Base-by-base conservation (phyloP, 164 flowering plant species). In the Nelumbo lutea region DNA sequence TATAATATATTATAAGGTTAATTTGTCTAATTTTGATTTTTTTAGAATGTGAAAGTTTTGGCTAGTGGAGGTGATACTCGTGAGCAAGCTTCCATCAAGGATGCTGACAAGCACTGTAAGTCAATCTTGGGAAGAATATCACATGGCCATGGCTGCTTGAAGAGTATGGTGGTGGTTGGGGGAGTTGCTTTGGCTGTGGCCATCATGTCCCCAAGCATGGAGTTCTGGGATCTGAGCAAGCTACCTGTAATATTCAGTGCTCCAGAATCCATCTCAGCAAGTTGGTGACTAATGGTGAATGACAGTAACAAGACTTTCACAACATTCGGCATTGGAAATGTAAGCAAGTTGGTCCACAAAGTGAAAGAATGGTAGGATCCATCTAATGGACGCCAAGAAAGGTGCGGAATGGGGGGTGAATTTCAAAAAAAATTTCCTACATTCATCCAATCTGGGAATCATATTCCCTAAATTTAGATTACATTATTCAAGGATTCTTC, bases 31-130 rank as follows among this genome's bases (percentile, higher is more conserved):
- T 59, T 9, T 60, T 68, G 50, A 46, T 46, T 46, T 15, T 66
- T 56, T 11, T 76, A 93, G 98, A 93, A 89, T 72, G 93, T 85
- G 74, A 77, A 81, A 67, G 91, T 80, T 5, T 68, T 87, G 81
- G 70, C 68, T 6, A 68, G 74, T 44, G 85, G 70, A 63, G 82
- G 61, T 0, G 84, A 83, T 73, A 70, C 63, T 40, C 72, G 76
- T 59, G 80, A 51, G n/a, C 78, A 72, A 48, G 76, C 83, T 45
- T 65, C 70, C 47, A 59, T 83, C 70, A 85, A 82, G 74, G 89
- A 85, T 27, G 88, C 91, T 8, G 90, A 94, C 81, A 90, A 94
- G 81, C 81, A 80, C 69, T 88, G 90, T 72, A 91, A 88, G 69
- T 58, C 71, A 15, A 59, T 91, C 2, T 51, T 84, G 75, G 83